Base-by-base conservation (phyloP, 208 protist genomes). In the Leishmania major region DNA sequence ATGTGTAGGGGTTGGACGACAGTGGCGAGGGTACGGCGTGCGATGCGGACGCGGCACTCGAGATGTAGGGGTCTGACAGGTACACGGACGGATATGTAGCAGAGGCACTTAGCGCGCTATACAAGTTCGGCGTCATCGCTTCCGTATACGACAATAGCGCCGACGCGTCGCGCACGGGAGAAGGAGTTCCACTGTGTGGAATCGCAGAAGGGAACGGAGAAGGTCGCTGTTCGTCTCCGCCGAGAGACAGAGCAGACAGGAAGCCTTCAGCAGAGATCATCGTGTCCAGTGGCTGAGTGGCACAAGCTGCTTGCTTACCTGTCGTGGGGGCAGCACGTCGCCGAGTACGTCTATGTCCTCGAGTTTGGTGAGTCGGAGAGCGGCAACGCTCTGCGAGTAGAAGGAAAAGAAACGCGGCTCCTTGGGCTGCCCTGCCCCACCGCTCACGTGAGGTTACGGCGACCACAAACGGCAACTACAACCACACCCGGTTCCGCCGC, bases 181-280 rank as follows among this genome's bases (percentile, higher is more conserved):
- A 85, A 5, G 77, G 82, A 7, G 64, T 76, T 3, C 31, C 28
- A 11, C 17, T 47, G 59, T 2, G 83, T 59, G 28, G 47, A 51
- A 70, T 86, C 13, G 25, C 37, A 37, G 70, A 74, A 15, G 70
- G 53, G 17, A 45, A 19, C 31, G 7, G 31, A 28, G 51, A 28
- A 3, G 19, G 35, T 59, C 17, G 35, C 15, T 59, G n/a, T 25
- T 69, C 79, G 10, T 15, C 37, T 10, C 45, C 55, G 57, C 72
- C 45, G 28, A 85, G 77, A 73, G 84, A 80, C 40, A 84, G 47
- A 15, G 77, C 72, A 8, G 74, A 79, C 57, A 87, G 84, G 47
- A 80, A 82, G 1, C 78, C 78, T n/a, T 86, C 83, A 19, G 80
- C 74, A 1, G 74, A 69, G 69, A 55, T 47, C 60, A 69, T 82